Evolutionary conservation across 495 filamentous ascomycete species (phyloP), one percentile per base, ranked within the genome.

Genomic region (Geoglossum glabrum): DNA sequence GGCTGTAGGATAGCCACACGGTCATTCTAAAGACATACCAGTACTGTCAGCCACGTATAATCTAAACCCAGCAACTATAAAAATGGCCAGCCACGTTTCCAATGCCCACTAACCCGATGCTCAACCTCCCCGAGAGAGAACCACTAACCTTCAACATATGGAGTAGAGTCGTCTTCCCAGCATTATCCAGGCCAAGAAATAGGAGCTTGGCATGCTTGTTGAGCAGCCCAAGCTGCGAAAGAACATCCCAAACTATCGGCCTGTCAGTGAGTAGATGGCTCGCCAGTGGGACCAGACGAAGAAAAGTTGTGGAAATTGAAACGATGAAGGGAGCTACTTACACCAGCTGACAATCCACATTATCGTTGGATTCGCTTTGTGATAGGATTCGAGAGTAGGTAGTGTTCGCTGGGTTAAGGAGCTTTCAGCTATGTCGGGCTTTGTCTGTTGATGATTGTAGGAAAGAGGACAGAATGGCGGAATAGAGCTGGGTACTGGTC

Each of bases 311-410:
- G 56, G 36, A 3, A 36, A 34, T 46, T 43, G 58, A 51, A 59
- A 54, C 47, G 45, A 21, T 15, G 45, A 13, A n/a, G 57, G 61
- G 50, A 62, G 54, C 38, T 28, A 19, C 85, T 70, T 86, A 92
- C 86, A 94, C 90, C 90, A 97, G 79, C 87, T 87, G 62, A 94
- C 69, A 68, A 97, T 84, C 89, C 87, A 95, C 90, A 97, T 95
- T 60, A 67, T 79, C 76, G 0, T 38, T 13, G 9, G 3, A 34
- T 47, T 49, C 0, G 26, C 21, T 40, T n/a, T 23, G 19, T 30
- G 5, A 27, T 0, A 28, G 23, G 3, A 31, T 52, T 5, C 30
- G 26, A 30, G 40, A 45, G 40, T 21, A 45, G n/a, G n/a, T 45
- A 21, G 40, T n/a, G 40, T 10, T 45, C 17, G 40, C 11, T 19